Evolutionary conservation across 345 rosid species (phyloP).

Genomic region (Aurinia saxatilis): DNA sequence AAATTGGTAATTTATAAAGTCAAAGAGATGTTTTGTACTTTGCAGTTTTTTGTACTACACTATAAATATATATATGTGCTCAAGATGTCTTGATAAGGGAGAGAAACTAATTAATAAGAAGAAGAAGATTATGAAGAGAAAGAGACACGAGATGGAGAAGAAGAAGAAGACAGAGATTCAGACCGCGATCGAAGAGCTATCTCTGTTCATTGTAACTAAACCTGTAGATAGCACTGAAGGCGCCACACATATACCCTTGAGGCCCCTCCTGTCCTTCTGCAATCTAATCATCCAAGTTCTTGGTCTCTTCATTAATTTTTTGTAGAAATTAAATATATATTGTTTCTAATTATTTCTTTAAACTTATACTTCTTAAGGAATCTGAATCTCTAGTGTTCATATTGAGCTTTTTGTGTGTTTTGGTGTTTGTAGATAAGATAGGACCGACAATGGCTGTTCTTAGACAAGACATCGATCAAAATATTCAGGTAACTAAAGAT

Average conservation of each 20-base stretch:
- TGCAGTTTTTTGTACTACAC: constrained; percentile 7
- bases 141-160: constrained; percentile 51
- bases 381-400: background rate
- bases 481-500: constrained; percentile 53
- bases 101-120: background rate
- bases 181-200: constrained; percentile 76
- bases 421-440: constrained; percentile 69
- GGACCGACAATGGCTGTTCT: constrained; percentile 97
- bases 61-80: background rate
- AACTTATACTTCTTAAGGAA: background rate
- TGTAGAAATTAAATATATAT: background rate
- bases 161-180: constrained; percentile 53
- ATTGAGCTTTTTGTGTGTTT: constrained; percentile 1
- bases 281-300: constrained; percentile 74
- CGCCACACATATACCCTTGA: constrained; percentile 45
- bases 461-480: constrained; percentile 78
- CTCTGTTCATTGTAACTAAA: constrained; percentile 35
- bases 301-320: constrained; percentile 37
- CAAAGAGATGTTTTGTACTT: constrained; percentile 19
- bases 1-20: constrained; percentile 22
- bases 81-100: background rate
- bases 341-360: background rate
- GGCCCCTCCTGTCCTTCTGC: constrained; percentile 62
- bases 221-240: constrained; percentile 30
- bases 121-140: constrained; percentile 50